Evolutionary conservation across 1,139 yeast genomes (phyloP), one percentile per base, ranked within the genome.

Genomic region (Debaryomyces singareniensis): DNA sequence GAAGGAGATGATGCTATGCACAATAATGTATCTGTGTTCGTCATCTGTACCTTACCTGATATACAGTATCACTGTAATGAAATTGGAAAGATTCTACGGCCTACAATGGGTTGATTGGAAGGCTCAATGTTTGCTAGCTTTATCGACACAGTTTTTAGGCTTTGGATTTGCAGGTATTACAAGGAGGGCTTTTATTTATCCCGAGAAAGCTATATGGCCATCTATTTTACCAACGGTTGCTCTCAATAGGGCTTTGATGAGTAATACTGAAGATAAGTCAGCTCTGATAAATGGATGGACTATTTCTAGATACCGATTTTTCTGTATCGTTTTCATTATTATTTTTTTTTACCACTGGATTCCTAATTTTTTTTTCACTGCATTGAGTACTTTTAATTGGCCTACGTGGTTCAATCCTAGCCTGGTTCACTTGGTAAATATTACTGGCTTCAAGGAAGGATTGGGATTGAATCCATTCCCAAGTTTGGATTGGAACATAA

Each of bases 1-100:
- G 42, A 81, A 81, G 49, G 91, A 81, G 47, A 85, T 80, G 58
- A 73, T 76, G 77, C 31, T 67, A 53, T 47, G 61, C 15, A 57
- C 71, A 2, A 66, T 67, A 25, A 66, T 67, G 15, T 67, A 64
- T 36, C 61, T 59, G 49, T 65, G 71, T 36, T 65, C 71, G 2
- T 53, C 64, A 5, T 63, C 67, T 1, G 60, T 68, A 0, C 72
- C 73, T 1, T 67, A 67, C 35, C 63, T 63, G 43, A 49, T 65
- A 1, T 64, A 61, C 42, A 66, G 65, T 38, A 65, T 67, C 1
- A 55, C 63, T 37, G 72, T 67, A 5, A 63, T 65, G 71, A 66
- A 65, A 33, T 40, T 65, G 16, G 69, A 63, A 25, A 47, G 54
- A 30, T 67, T 65, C 37, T 67, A 67, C 39, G 68, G 67, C 2